Evolutionary conservation across 2,329 filamentous ascomycete species (phyloP).

Genomic region (Colletotrichum lini): DNA sequence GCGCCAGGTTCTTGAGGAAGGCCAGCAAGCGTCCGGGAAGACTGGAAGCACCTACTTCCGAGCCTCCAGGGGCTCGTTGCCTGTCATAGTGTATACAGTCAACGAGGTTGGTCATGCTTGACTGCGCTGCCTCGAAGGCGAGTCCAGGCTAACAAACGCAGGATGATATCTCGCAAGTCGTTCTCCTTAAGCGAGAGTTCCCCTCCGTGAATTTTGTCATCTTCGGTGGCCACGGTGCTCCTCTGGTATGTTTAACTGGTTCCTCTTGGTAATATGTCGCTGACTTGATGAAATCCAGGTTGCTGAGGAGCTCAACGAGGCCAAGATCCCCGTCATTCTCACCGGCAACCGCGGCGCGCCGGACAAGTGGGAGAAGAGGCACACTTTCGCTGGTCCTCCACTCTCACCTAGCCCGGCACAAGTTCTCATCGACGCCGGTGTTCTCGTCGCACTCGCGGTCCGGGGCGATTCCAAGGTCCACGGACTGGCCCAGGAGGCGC

Average conservation of each 20-base stretch:
- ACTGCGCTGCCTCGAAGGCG: not conserved
- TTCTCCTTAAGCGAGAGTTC: slow-evolving; percentile 55
- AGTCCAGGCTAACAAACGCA: slow-evolving; percentile 30
- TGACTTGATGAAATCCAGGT: slow-evolving; percentile 45
- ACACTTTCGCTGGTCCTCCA: slow-evolving; percentile 57
- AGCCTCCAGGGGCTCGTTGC: not conserved
- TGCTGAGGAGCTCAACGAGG: slow-evolving; percentile 54
- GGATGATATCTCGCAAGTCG: slow-evolving; percentile 58
- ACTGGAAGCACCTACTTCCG: not conserved
- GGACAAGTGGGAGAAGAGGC: slow-evolving; percentile 53
- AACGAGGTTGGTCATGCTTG: slow-evolving; percentile 7
- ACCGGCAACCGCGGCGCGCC: slow-evolving; percentile 54
- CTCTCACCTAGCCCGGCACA: slow-evolving; percentile 54
- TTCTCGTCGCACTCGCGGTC: slow-evolving; percentile 27
- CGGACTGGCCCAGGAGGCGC: slow-evolving; percentile 54
- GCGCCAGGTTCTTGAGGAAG: slow-evolving; percentile 4
- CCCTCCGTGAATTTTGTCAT: slow-evolving; percentile 53
- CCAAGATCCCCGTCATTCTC: slow-evolving; percentile 58
- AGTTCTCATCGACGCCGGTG: slow-evolving; percentile 10
- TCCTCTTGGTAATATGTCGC: not conserved
- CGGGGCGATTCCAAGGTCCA: slow-evolving; percentile 55
- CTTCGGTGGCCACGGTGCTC: slow-evolving; percentile 55
- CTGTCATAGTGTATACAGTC: slow-evolving; percentile 17
- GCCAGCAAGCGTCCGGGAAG: not conserved
- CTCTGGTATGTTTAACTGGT: slow-evolving; percentile 47